Base-by-base conservation (phyloP, 108 stramenopile species). In the Stephanodiscus minutulus region DNA sequence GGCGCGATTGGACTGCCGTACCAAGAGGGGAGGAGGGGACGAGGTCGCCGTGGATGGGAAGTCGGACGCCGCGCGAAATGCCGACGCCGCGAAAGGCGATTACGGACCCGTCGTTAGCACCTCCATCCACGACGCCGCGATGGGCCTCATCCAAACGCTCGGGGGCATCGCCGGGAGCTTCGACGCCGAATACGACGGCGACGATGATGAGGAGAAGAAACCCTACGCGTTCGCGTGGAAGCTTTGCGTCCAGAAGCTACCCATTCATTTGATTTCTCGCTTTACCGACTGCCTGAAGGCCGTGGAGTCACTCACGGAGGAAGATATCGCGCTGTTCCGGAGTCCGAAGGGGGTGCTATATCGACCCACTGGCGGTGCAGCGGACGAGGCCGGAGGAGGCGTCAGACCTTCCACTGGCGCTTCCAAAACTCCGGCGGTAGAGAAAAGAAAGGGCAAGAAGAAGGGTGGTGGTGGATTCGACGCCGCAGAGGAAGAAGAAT, bases 401-500 rank as follows among this genome's bases (percentile, higher is more conserved):
- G 47, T 15, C 28, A 72, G 24, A 69, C 52, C 39, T 61, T 20
- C 37, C 64, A 36, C 18, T 37, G 58, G 35, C 31, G 3, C 52
- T 2, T 31, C 59, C 18, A 61, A 28, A 33, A 28, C n/a, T 8
- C 22, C 64, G 43, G 41, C 21, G n/a, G 63, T 36, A 55, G 79
- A 70, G 60, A 74, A 78, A 46, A 71, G 52, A 33, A 61, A 54
- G 36, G 85, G 48, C 6, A 87, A 86, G 64, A 73, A 71, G 62
- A 87, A 85, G 65, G 79, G 79, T 9, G 68, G 66, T 7, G 69
- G 77, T 43, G 86, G 86, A 4, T 80, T 73, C 28, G 66, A 71
- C 36, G 53, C 67, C 18, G 72, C 81, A 27, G 91, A 89, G 54
- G 92, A 93, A 9, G 95, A 96, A 55, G 92, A 92, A 72, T 96